Conservation (phyloP, 345 rosid genomes). For the Populus deltoides region DNA sequence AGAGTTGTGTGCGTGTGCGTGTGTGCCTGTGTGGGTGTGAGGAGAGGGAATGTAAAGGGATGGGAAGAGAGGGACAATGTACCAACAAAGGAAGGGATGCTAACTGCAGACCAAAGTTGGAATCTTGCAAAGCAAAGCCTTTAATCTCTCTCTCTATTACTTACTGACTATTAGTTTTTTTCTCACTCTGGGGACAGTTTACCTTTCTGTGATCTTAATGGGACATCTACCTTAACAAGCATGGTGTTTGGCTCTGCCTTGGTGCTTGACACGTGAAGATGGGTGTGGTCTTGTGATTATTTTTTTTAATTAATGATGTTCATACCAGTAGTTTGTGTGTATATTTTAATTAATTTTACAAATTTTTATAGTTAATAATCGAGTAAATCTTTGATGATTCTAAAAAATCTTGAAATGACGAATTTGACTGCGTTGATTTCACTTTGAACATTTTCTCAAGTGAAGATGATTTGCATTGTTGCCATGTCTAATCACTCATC, state of each 20-base stretch:
- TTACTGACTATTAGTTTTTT: not conserved
- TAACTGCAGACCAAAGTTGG: conserved; percentile 4
- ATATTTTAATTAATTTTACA: no score
- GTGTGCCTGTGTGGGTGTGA: no score
- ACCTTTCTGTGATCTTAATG: not conserved
- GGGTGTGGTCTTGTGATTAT: not conserved
- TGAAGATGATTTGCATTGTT: not conserved
- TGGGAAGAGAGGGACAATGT: not conserved
- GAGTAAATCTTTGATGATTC: no score
- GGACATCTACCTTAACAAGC: not conserved
- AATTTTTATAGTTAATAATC: no score
- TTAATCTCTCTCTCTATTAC: not conserved
- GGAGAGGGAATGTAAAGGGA: not conserved
- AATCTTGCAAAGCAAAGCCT: not conserved
- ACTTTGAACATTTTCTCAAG: no score
- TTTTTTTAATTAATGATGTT: no score
- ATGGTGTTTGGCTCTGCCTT: not conserved
- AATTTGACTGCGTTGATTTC: not conserved
- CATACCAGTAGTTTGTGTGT: no score
- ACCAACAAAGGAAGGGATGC: conserved; percentile 2
- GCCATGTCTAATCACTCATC: not conserved
- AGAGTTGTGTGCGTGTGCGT: not conserved
- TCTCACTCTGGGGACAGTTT: conserved; percentile 15
- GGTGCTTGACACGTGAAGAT: conserved; percentile 16
- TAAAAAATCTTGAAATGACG: no score